Base-by-base conservation (phyloP, 2,329 filamentous ascomycete species). In the Thermothelomyces thermophilus region DNA sequence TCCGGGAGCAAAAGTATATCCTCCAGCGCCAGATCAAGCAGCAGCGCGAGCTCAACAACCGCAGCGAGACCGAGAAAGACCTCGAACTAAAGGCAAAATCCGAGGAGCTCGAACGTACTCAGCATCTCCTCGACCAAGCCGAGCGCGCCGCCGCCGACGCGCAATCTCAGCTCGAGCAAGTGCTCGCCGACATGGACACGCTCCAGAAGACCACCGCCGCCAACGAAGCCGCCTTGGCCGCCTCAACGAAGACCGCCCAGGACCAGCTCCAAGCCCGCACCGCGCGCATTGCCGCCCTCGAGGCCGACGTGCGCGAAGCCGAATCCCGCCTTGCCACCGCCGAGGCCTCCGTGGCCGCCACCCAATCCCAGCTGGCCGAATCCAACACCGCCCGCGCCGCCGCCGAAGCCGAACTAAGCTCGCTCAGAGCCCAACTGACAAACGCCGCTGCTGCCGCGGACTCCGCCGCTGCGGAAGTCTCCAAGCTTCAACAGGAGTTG, bases 1-100 rank as follows among this genome's bases (percentile, higher is more conserved):
- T 96, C 31, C 84, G 87, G 54, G 87, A 95, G 60, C 90, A 97
- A 64, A 94, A 95, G 64, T 81, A 82, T 42, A 90, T 95, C 19
- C 76, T 97, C 8, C 86, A 91, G 62, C 82, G 90, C 37, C 90
- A 97, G 66, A 91, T 96, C 62, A 91, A 95, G 70, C 90, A 97
- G 65, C 91, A 97, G 68, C 86, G 90, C 51, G 89, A 95, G 63
- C 77, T 96, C 50, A 95, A 95, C 69, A 90, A 77, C 70, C 90
- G 90, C 63, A 90, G 88, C 1, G 89, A 95, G 57, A 74, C 79
- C 17, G 77, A 83, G 53, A 81, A 83, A 61, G 83, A 86, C 58
- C 76, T 76, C 35, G 79, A 86, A 55, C 65, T 87, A n/a, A 71
- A 76, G 20, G 66, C 72, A 41, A 82, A 79, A 59, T 71, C 75